Base-by-base conservation (phyloP, 2,329 filamentous ascomycete species). In the Ceratocystis papillata region DNA sequence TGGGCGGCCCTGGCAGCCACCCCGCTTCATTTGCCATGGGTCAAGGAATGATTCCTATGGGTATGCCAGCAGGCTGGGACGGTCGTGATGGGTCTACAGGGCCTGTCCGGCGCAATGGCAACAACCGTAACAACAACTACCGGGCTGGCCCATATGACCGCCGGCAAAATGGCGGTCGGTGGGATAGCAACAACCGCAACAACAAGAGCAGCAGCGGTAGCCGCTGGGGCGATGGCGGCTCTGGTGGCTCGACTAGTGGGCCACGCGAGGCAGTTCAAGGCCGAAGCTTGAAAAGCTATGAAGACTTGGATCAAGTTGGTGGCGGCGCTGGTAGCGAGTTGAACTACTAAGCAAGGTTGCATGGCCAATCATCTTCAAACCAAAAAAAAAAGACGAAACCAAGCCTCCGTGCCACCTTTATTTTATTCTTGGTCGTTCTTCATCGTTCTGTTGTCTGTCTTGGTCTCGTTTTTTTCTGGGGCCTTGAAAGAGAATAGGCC, bases 211-310 rank as follows among this genome's bases (percentile, higher is more conserved):
- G 82, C 70, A 73, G 76, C 60, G 79, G 81, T 64, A 71, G 77
- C 71, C 80, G 85, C 70, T 89, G 87, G 82, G 87, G 87, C 53
- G 88, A 90, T 69, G 87, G 87, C 30, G 80, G 80, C 2, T 88
- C 89, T 62, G 87, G 88, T 48, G 87, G 83, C 28, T 85, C 87
- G 44, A 86, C 88, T 1, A 87, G 92, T 68, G 92, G 91, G 0
- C 93, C 94, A 22, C 84, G 89, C 22, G 92, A 97, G 76, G 93
- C 94, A 10, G 91, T 96, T 0, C 90, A 95, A 70, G 94, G 94
- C 4, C 85, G 94, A 67, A 96, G 89, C 68, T 78, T 99, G 70
- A 96, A 96, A 81, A 96, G 90, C 75, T 99, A 99, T 74, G 95
- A 99, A 75, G 94, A 99, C 74, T 79, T 99, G 28, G 94, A 99